Percentiles rank a stretch among this genome's conserved stretches.
Conservation (phyloP, 768 basidiomycete genomes). For the Trametes gibbosa region DNA sequence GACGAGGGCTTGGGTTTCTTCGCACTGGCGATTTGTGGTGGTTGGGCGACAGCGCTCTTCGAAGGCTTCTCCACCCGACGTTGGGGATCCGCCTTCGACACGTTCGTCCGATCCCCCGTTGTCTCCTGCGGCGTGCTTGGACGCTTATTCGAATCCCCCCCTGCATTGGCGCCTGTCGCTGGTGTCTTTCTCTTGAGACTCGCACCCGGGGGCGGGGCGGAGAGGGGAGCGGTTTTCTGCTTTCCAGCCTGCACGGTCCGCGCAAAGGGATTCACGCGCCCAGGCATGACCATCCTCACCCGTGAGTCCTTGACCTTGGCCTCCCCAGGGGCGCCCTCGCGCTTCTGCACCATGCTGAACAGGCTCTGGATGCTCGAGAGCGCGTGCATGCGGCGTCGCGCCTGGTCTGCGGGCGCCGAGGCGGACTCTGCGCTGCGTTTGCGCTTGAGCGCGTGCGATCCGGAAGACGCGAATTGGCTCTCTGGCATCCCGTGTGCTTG, state of each 20-base stretch:
- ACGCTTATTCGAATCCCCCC: no score
- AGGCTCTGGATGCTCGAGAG: slow-evolving; percentile 13
- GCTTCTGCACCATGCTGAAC: slow-evolving; percentile 11
- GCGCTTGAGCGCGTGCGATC: background rate
- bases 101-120: no score
- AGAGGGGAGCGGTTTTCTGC: background rate
- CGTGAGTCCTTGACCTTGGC: background rate
- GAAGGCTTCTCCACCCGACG: no score
- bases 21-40: background rate
- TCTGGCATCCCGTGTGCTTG: background rate
- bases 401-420: slow-evolving; percentile 2
- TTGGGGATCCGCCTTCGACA: no score
- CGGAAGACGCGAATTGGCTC: background rate
- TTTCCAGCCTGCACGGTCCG: background rate
- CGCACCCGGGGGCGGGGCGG: no score
- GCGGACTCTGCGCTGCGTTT: background rate
- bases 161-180: no score
- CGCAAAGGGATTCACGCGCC: slow-evolving; percentile 5
- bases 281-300: background rate
- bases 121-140: no score
- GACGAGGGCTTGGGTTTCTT: background rate
- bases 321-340: background rate
- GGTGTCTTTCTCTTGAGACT: background rate
- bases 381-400: slow-evolving; percentile 8
- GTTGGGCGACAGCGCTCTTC: background rate